Evolutionary conservation across 768 basidiomycete genomes (phyloP), one percentile per base, ranked within the genome.

Genomic region (Chalciporus chontae): DNA sequence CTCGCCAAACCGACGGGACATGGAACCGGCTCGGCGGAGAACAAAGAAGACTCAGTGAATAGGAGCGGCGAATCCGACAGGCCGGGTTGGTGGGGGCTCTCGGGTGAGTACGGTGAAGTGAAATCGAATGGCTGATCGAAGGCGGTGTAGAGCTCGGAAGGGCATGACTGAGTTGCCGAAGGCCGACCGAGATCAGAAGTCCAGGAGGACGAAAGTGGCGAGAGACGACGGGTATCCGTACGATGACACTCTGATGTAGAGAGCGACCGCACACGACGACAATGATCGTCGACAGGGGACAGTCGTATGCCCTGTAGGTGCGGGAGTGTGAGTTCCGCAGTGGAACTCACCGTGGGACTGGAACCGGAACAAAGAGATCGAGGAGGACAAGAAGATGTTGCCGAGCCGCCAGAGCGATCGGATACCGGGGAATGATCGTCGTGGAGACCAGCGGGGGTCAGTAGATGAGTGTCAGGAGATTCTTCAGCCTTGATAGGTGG

Each of bases 401-500:
- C 57, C 55, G 67, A 68, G 29, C 50, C 54, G n/a, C 52, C 61
- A 26, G 69, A 67, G 36, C 61, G 57, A 55, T 70, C 65, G 45
- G 67, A 69, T 26, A 39, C 49, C 17, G 67, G 67, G 3, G 67
- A 69, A 45, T 67, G 54, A 3, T 68, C 67, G 23, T 70, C 67
- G 43, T 60, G 62, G 29, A 60, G 47, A 8, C 55, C 50, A 37
- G 77, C 66, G 2, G 78, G 62, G 14, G 77, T 72, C 50, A 80
- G 68, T 17, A 67, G 56, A 50, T 63, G 67, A 4, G 64, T 51
- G 47, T 78, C 77, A n/a, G 65, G 69, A 11, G 71, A 69, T 40
- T 83, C 79, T 59, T 86, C 83, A 9, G 76, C 67, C 64, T 84
- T 84, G 52, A 82, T 73, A 24, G 75, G 67, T 4, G 72, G 68